Evolutionary conservation across 2,329 filamentous ascomycete species (phyloP), one percentile per base, ranked within the genome.

Genomic region (Eutypella sp.): DNA sequence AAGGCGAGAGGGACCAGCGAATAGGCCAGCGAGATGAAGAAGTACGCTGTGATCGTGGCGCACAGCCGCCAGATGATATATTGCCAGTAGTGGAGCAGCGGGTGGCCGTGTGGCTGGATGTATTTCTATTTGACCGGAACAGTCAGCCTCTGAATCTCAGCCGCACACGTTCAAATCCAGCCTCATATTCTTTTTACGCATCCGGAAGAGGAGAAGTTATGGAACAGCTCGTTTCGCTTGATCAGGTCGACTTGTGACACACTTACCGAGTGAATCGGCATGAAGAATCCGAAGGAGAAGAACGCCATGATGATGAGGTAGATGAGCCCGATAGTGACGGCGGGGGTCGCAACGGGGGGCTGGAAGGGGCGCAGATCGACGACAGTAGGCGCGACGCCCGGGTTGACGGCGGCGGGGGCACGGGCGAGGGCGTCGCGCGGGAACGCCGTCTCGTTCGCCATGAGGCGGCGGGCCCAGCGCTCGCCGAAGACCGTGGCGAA

Each of bases 281-380:
- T 67, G 55, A 84, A 80, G 65, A 85, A 85, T 0, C 74, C 70
- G 60, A 81, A 84, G 23, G 74, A 79, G 67, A 85, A 84, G 66
- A 85, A 85, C 0, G 79, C 78, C 34, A 85, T 70, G 55, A 85
- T 84, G 55, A 85, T 84, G 2, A 84, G 66, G 57, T 85, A 85
- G 53, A 85, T 84, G 23, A 85, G 63, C 0, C 81, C 81, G 44
- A 85, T 81, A 1, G 72, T 77, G 2, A 84, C 74, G 1, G 80
- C 72, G 0, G 81, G 82, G 2, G 74, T 78, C 1, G 73, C 67
- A 2, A 70, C 70, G 5, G 75, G 68, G 0, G 80, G 80, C 15
- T 58, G 64, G 58, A 85, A 84, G 0, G 81, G 81, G 2, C 81
- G 69, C 4, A 85, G 67, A 47, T 85, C 81, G 59, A 74, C 57